phyloP scores from a whole-genome alignment of 768 basidiomycete genomes.

The Cubamyces lactineus region DNA sequence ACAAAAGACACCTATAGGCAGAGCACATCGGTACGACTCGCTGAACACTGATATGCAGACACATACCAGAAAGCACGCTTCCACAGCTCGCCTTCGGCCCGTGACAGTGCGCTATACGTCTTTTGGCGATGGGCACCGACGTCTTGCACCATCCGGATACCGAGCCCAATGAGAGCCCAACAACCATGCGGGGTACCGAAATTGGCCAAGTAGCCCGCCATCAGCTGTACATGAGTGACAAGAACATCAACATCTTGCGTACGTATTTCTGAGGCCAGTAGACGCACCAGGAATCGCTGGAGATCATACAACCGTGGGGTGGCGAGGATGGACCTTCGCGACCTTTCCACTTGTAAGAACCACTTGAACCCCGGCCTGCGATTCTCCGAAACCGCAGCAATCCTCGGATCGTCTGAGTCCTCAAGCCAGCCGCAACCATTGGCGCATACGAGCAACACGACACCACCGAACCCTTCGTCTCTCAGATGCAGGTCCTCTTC shows the following conservation, averaged over 20 bases:
- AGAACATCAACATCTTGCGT: too few species aligned
- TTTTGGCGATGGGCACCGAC: constrained; percentile 75
- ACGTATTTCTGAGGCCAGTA: too few species aligned
- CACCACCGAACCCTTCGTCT: constrained; percentile 49
- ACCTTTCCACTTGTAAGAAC: constrained; percentile 43
- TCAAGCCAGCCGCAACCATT: constrained; percentile 47
- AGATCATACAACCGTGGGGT: constrained; percentile 13
- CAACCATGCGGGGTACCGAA: constrained; percentile 7
- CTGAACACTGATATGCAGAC: not conserved
- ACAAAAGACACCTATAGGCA: constrained; percentile 45
- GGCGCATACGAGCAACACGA: constrained; percentile 61
- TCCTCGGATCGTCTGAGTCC: constrained; percentile 50
- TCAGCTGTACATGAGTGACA: constrained; percentile 9
- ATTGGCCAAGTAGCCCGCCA: constrained; percentile 14
- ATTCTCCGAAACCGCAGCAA: constrained; percentile 33
- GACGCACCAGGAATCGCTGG: constrained; percentile 16
- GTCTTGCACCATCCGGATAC: constrained; percentile 54
- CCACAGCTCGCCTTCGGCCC: constrained; percentile 69
- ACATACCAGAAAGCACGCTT: constrained; percentile 75
- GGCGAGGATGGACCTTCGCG: constrained; percentile 36
- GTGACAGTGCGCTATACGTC: constrained; percentile 50
- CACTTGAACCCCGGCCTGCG: constrained; percentile 47
- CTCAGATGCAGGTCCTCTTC: constrained; percentile 40
- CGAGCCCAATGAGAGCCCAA: constrained; percentile 45
- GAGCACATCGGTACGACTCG: not conserved